phyloP scores from a whole-genome alignment of 2,329 filamentous ascomycete species.

The Aspergillus niger region DNA sequence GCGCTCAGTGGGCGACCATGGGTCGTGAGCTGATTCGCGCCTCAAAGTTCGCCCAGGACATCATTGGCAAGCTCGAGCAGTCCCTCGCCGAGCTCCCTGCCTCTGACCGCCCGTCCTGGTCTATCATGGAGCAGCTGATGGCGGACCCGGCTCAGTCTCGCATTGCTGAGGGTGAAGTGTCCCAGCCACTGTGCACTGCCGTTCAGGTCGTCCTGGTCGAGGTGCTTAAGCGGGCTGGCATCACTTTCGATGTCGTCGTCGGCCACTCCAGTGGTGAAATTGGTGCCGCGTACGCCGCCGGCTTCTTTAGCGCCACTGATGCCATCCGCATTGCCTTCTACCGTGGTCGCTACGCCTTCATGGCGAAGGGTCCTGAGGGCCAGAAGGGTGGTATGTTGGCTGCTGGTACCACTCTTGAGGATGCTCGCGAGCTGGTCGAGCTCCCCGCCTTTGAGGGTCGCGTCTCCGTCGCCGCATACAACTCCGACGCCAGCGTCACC shows the following conservation, averaged over 20 bases:
- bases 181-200: slow-evolving; percentile 7
- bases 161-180: background rate
- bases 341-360: slow-evolving; percentile 25
- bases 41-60: background rate
- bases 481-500: slow-evolving; percentile 11
- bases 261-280: slow-evolving; percentile 38
- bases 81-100: slow-evolving; percentile 5
- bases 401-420: slow-evolving; percentile 23
- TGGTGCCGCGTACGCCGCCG: slow-evolving; percentile 35
- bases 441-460: background rate
- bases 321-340: slow-evolving; percentile 29
- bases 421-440: background rate
- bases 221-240: slow-evolving; percentile 1
- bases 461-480: slow-evolving; percentile 6
- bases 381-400: slow-evolving; percentile 30
- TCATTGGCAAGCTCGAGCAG: slow-evolving; percentile 1
- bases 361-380: slow-evolving; percentile 5
- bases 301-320: slow-evolving; percentile 21
- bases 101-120: slow-evolving; percentile 6
- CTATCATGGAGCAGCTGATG: slow-evolving; percentile 9
- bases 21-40: background rate
- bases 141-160: slow-evolving; percentile 5
- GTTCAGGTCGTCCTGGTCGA: slow-evolving; percentile 6
- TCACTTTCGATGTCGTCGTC: slow-evolving; percentile 22
- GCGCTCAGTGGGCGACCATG: slow-evolving; percentile 28